phyloP scores from a whole-genome alignment of 164 flowering plant species.

The Aristolochia contorta region DNA sequence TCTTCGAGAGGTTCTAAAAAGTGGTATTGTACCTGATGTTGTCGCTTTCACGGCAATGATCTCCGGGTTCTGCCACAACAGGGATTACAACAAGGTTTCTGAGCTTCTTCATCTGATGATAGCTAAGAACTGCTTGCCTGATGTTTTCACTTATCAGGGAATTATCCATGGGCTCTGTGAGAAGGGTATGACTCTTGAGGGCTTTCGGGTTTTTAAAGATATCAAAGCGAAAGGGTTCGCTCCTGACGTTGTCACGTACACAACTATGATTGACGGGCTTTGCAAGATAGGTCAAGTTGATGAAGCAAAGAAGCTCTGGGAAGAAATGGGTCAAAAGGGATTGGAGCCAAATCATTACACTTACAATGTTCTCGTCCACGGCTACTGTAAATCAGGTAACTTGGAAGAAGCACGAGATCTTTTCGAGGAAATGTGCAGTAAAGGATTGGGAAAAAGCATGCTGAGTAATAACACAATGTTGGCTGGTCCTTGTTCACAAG shows the following conservation, averaged over 20 bases:
- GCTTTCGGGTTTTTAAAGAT: conserved; percentile 42
- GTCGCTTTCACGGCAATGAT: conserved; percentile 39
- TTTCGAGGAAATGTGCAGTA: conserved; percentile 40
- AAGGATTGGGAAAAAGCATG: conserved; percentile 34
- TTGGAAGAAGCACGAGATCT: conserved; percentile 34
- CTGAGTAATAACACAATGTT: conserved; percentile 43
- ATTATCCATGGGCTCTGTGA: conserved; percentile 44
- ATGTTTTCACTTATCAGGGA: conserved; percentile 41
- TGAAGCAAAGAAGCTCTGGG: conserved; percentile 50
- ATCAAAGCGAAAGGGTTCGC: conserved; percentile 56
- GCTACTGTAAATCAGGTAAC: conserved; percentile 28
- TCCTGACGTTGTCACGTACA: conserved; percentile 47
- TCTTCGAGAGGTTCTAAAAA: conserved; percentile 33
- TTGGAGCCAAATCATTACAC: conserved; percentile 46
- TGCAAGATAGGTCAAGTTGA: conserved; percentile 34
- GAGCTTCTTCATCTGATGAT: conserved; percentile 63
- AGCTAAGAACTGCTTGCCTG: conserved; percentile 35
- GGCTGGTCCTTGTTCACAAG: conserved; percentile 33
- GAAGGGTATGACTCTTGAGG: conserved; percentile 28
- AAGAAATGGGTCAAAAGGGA: conserved; percentile 52
- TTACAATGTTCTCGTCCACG: conserved; percentile 44
- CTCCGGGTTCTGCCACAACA: conserved; percentile 26
- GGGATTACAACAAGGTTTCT: conserved; percentile 26
- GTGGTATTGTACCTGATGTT: conserved; percentile 34
- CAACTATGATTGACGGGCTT: conserved; percentile 55